phyloP scores from a whole-genome alignment of 805 yeast genomes.

The Myxozyma neotropica region DNA sequence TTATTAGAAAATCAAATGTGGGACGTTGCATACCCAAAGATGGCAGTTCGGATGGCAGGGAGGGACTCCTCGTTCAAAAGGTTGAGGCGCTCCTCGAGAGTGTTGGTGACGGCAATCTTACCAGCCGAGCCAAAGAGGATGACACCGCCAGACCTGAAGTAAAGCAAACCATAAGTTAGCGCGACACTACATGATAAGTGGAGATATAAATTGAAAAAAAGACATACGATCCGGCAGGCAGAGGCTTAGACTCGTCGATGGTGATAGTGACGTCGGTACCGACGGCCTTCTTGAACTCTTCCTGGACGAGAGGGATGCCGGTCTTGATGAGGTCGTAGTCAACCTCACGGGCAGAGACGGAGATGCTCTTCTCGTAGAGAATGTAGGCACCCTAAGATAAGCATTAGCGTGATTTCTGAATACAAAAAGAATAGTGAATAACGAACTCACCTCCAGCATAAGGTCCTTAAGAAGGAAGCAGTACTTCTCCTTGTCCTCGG shows the following conservation, averaged over 20 bases:
- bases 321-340: conserved; percentile 65
- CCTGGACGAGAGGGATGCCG: conserved; percentile 62
- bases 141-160: conserved; percentile 74
- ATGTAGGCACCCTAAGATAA: conserved; percentile 56
- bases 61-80: conserved; percentile 79
- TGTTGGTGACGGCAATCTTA: conserved; percentile 86
- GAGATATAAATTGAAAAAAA: not conserved
- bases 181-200: not conserved
- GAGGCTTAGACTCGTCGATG: conserved; percentile 58
- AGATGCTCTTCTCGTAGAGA: conserved; percentile 69
- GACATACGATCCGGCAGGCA: conserved; percentile 54
- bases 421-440: not conserved
- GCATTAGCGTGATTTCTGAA: too few species aligned
- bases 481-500: conserved; percentile 62
- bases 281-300: conserved; percentile 64
- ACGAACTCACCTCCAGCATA: conserved; percentile 67
- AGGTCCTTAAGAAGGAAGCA: conserved; percentile 70
- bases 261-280: conserved; percentile 58
- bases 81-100: conserved; percentile 90
- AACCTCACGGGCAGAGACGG: conserved; percentile 65
- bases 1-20: too few species aligned
- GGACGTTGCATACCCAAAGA: conserved; percentile 67
- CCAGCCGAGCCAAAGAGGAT: conserved; percentile 69
- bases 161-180: not conserved
- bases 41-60: conserved; percentile 88